phyloP scores from a whole-genome alignment of 164 flowering plant species.

The Kalanchoe fedtschenkoi region DNA sequence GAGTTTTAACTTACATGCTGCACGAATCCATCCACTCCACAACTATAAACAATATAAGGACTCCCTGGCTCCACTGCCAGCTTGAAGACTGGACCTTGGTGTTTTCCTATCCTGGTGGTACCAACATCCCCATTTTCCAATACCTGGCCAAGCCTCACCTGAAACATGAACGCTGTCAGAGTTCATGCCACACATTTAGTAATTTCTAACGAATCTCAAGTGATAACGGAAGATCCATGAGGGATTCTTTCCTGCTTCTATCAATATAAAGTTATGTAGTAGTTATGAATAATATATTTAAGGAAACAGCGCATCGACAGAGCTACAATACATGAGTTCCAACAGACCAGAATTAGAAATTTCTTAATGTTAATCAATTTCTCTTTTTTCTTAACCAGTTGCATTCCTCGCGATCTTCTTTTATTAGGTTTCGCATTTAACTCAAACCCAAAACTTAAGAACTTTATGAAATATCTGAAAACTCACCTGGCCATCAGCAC shows the following conservation, averaged over 20 bases:
- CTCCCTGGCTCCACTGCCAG: conserved; percentile 76
- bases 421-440: not conserved
- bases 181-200: too few relatives aligned
- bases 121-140: conserved; percentile 39
- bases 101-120: conserved; percentile 48
- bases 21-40: conserved; percentile 66
- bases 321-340: too few relatives aligned
- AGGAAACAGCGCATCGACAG: too few relatives aligned
- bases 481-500: conserved; percentile 66
- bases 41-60: conserved; percentile 59
- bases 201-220: too few relatives aligned
- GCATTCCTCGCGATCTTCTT: too few relatives aligned
- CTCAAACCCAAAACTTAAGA: not conserved
- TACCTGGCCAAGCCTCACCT: conserved; percentile 56
- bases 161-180: conserved; percentile 11
- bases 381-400: too few relatives aligned
- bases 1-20: conserved; percentile 33
- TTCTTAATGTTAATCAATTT: too few relatives aligned
- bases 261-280: too few relatives aligned
- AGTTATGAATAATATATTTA: too few relatives aligned
- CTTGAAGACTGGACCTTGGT: conserved; percentile 47
- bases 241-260: too few relatives aligned
- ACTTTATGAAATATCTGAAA: not conserved
- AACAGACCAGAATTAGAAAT: too few relatives aligned
- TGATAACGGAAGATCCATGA: too few relatives aligned